Conservation (phyloP, 192 early-diverging fungal genomes). For the Umbelopsis isabellina region DNA sequence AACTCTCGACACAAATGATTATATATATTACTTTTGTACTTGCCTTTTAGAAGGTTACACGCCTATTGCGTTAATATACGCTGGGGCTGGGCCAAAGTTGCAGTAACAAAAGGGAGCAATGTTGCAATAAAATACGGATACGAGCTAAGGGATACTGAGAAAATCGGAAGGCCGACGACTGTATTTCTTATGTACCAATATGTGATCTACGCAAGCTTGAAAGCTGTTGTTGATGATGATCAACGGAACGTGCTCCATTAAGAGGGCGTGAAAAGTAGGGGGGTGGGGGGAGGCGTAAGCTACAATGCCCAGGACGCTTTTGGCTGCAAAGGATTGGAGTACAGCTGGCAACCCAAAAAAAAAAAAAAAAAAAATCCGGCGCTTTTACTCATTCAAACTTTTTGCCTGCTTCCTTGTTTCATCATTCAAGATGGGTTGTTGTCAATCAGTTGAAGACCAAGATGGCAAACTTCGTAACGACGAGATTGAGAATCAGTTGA, state of each 20-base stretch:
- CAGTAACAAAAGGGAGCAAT: too few species aligned
- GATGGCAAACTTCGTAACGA: conserved; percentile 86
- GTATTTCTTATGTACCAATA: background rate
- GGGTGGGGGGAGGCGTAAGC: background rate
- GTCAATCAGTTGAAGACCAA: conserved; percentile 80
- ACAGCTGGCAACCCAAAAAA: background rate
- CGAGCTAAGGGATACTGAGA: background rate
- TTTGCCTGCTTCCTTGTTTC: background rate
- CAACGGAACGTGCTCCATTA: background rate
- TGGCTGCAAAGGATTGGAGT: background rate
- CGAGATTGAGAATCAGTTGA: conserved; percentile 89
- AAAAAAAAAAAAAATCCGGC: conserved; percentile 18
- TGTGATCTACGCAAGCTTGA: background rate
- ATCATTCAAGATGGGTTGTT: conserved; percentile 82
- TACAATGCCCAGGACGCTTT: background rate
- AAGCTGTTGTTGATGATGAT: conserved; percentile 5
- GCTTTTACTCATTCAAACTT: background rate
- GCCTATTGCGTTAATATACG: too few species aligned
- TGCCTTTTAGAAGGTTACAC: too few species aligned
- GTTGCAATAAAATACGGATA: too few species aligned
- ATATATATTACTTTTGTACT: too few species aligned
- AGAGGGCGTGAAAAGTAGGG: background rate
- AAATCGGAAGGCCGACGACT: background rate
- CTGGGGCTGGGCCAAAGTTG: too few species aligned
- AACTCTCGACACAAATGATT: too few species aligned